phyloP scores from a whole-genome alignment of 768 basidiomycete species.

The Russula sp. region DNA sequence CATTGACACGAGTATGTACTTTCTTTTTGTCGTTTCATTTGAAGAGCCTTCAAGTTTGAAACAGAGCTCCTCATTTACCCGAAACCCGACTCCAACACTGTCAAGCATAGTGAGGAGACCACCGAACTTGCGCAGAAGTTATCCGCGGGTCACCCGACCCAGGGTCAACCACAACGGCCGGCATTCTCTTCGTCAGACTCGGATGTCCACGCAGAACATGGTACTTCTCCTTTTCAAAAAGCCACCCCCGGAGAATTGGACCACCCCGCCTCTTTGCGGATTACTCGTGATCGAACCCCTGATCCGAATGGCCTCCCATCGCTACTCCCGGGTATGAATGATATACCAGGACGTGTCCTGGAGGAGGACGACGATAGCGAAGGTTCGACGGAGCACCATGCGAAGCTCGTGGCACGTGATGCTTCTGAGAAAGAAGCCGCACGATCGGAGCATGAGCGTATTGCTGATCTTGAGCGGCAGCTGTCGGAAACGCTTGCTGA shows the following conservation, averaged over 20 bases:
- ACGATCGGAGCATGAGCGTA: slow-evolving; percentile 69
- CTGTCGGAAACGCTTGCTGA: slow-evolving; percentile 53
- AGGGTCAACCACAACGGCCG: slow-evolving; percentile 11
- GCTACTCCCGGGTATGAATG: slow-evolving; percentile 36
- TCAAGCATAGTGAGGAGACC: slow-evolving; percentile 38
- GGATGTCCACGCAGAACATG: slow-evolving; percentile 44
- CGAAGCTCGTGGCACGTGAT: slow-evolving; percentile 58
- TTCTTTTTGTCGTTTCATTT: background rate
- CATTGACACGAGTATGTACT: slow-evolving; percentile 84
- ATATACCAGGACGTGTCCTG: slow-evolving; percentile 37
- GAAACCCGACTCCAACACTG: slow-evolving; percentile 52
- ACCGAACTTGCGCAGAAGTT: slow-evolving; percentile 44
- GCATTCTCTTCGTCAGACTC: slow-evolving; percentile 44
- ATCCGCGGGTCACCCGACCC: slow-evolving; percentile 38
- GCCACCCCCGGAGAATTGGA: slow-evolving; percentile 21
- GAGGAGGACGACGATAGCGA: slow-evolving; percentile 56
- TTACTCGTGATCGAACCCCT: slow-evolving; percentile 18
- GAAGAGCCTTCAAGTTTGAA: background rate
- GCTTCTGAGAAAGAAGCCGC: slow-evolving; percentile 59
- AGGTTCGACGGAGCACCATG: slow-evolving; percentile 64
- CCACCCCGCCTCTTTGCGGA: slow-evolving; percentile 28
- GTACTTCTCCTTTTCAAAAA: slow-evolving; percentile 52
- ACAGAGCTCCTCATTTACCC: slow-evolving; percentile 90
- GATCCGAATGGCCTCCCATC: slow-evolving; percentile 44
- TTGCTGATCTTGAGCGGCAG: slow-evolving; percentile 37